These are phyloP conservation scores for Musa acuminata DNA, from an alignment of 176 grass and related monocot species.

Conservation along the genomic window DNA sequence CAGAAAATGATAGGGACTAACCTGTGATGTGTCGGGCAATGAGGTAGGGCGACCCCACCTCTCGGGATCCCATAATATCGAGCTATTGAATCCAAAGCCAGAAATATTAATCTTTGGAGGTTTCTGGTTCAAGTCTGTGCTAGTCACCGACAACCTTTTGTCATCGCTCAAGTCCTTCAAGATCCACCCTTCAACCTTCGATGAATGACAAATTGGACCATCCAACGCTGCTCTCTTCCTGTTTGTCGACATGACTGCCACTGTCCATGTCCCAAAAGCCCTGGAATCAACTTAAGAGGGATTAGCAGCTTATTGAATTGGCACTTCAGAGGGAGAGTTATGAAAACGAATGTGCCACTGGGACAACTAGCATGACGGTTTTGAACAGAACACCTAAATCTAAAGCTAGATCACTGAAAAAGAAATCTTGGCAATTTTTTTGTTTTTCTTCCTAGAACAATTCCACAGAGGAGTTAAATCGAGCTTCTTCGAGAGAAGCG, in stretches of 20 bases:
- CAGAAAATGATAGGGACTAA: conserved; percentile 12
- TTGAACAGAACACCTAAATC: background rate
- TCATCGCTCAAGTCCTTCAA: conserved; percentile 50
- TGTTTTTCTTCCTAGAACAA: background rate
- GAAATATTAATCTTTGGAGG: conserved; percentile 30
- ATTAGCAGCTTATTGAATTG: background rate
- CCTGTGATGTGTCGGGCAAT: conserved; percentile 30
- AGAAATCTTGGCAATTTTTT: background rate
- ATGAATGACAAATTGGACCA: conserved; percentile 69
- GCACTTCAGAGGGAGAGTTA: background rate
- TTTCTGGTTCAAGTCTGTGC: conserved; percentile 1
- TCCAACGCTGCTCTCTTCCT: conserved; percentile 56
- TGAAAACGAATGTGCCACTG: background rate
- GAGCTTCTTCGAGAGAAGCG: too few species aligned
- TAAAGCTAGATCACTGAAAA: background rate
- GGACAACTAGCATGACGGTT: background rate
- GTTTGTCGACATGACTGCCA: conserved; percentile 51
- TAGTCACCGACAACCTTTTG: background rate
- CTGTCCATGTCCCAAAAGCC: conserved; percentile 85
- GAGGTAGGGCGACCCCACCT: conserved; percentile 33
- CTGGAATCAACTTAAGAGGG: conserved; percentile 25
- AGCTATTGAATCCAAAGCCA: conserved; percentile 52
- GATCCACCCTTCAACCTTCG: conserved; percentile 84
- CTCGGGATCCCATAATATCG: conserved; percentile 52
- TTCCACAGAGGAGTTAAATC: too few species aligned